Conservation (phyloP, 352 stramenopile species). For the Pythium dissimile region DNA sequence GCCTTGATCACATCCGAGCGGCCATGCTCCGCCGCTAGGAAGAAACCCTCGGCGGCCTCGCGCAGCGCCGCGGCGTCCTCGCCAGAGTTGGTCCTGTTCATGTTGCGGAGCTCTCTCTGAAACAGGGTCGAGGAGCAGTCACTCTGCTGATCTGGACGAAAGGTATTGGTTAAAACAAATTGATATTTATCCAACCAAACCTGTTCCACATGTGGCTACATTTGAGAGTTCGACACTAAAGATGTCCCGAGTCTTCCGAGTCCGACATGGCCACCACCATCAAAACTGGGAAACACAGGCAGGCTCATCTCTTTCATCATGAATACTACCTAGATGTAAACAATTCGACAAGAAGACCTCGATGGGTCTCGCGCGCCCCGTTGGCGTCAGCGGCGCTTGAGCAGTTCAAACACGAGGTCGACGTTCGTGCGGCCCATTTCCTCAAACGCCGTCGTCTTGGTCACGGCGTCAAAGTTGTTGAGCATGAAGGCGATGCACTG, state of each 20-base stretch:
- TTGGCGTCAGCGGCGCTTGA: conserved; percentile 82
- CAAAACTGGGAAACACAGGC: too few species aligned
- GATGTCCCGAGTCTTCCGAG: too few species aligned
- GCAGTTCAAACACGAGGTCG: conserved; percentile 97
- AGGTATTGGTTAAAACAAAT: neutral
- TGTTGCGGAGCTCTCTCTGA: too few species aligned
- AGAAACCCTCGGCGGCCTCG: conserved; percentile 77
- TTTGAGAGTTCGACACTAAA: too few species aligned
- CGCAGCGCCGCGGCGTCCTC: conserved; percentile 33
- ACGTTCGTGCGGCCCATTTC: conserved; percentile 98
- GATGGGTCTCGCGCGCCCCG: too few species aligned
- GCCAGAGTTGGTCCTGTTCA: neutral
- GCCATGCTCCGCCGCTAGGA: conserved; percentile 77
- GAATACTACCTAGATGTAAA: too few species aligned
- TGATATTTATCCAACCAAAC: conserved; percentile 1
- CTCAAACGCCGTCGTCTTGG: conserved; percentile 96
- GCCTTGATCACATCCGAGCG: conserved; percentile 84
- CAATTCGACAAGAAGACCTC: too few species aligned
- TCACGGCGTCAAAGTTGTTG: conserved; percentile 96
- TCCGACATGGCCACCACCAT: too few species aligned
- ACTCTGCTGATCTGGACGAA: conserved; percentile 1
- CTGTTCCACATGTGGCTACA: too few species aligned
- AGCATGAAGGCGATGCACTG: conserved; percentile 97
- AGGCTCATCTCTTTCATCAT: too few species aligned
- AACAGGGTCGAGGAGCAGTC: neutral